A percentile compares a stretch with the other conserved stretches of the same genome.
These are phyloP conservation scores for Talaromyces liani DNA, from an alignment of 495 filamentous ascomycete genomes.

Conservation along the genomic window DNA sequence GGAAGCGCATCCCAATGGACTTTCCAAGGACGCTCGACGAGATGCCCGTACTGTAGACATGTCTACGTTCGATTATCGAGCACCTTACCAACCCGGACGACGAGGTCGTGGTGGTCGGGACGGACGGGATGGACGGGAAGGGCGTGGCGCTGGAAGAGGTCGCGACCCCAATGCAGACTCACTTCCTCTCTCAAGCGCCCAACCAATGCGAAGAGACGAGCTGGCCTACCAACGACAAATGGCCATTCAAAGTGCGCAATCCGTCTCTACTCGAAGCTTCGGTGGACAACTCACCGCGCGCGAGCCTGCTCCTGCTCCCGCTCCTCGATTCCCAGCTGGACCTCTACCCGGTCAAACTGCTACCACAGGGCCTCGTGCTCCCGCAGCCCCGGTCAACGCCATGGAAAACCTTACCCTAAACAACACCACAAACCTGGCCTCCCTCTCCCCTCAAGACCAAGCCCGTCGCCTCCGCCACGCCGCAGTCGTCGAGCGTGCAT, in stretches of 20 bases:
- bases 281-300: slow-evolving; percentile 66
- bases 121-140: slow-evolving; percentile 12
- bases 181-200: slow-evolving; percentile 68
- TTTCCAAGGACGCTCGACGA: slow-evolving; percentile 76
- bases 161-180: slow-evolving; percentile 74
- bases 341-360: slow-evolving; percentile 8
- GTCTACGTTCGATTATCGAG: slow-evolving; percentile 71
- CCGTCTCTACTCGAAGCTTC: slow-evolving; percentile 68
- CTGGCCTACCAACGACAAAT: slow-evolving; percentile 88
- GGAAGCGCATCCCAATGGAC: slow-evolving; percentile 63
- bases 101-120: slow-evolving; percentile 41
- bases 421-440: slow-evolving; percentile 16
- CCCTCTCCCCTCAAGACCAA: slow-evolving; percentile 65
- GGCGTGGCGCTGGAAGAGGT: slow-evolving; percentile 55
- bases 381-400: slow-evolving; percentile 34
- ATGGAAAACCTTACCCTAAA: slow-evolving; percentile 30
- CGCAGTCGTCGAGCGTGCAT: slow-evolving; percentile 78
- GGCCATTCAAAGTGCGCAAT: slow-evolving; percentile 82
- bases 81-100: slow-evolving; percentile 59
- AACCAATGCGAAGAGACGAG: slow-evolving; percentile 78
- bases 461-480: slow-evolving; percentile 63
- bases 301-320: slow-evolving; percentile 29
- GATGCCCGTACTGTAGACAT: slow-evolving; percentile 86
- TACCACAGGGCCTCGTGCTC: slow-evolving; percentile 28
- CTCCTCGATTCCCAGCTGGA: slow-evolving; percentile 27